Conservation (phyloP, 257 asterid genomes). For the Capsicum baccatum region DNA sequence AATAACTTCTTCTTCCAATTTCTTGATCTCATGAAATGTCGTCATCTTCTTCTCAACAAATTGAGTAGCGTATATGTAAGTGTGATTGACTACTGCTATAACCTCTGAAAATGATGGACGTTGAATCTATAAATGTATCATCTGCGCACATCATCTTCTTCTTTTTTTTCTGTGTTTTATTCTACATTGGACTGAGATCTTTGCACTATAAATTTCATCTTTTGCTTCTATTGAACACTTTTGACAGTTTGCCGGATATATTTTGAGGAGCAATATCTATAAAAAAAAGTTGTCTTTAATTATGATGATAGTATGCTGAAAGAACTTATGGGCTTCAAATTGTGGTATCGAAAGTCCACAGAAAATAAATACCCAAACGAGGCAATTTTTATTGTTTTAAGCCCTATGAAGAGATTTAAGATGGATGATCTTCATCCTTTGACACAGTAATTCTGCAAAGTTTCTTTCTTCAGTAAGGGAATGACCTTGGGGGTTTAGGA, state of each 20-base stretch:
- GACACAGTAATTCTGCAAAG: slow-evolving; percentile 43
- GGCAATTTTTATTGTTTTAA: slow-evolving; percentile 35
- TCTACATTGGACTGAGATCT: neutral
- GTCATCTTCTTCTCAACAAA: no score
- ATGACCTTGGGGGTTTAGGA: slow-evolving; percentile 36
- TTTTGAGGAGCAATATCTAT: slow-evolving; percentile 42
- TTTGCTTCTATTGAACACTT: slow-evolving; percentile 19
- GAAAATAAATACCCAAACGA: slow-evolving; percentile 27
- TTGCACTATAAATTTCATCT: neutral
- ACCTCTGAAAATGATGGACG: no score
- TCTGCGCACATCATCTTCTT: neutral
- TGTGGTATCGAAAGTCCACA: slow-evolving; percentile 42
- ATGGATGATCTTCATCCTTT: slow-evolving; percentile 42
- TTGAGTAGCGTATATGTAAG: no score
- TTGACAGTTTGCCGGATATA: slow-evolving; percentile 39
- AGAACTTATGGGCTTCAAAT: slow-evolving; percentile 39
- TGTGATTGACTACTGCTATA: no score
- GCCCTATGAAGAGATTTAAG: slow-evolving; percentile 36
- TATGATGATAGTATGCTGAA: slow-evolving; percentile 33
- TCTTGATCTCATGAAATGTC: no score
- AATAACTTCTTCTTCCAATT: no score
- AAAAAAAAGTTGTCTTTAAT: slow-evolving; percentile 37
- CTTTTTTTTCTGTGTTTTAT: neutral
- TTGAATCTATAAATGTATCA: no score
- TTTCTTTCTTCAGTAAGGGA: slow-evolving; percentile 36